Percentiles rank a stretch among this genome's conserved stretches.
Evolutionary conservation across 805 yeast species (phyloP).

Genomic region (Saturnispora galanensis): DNA sequence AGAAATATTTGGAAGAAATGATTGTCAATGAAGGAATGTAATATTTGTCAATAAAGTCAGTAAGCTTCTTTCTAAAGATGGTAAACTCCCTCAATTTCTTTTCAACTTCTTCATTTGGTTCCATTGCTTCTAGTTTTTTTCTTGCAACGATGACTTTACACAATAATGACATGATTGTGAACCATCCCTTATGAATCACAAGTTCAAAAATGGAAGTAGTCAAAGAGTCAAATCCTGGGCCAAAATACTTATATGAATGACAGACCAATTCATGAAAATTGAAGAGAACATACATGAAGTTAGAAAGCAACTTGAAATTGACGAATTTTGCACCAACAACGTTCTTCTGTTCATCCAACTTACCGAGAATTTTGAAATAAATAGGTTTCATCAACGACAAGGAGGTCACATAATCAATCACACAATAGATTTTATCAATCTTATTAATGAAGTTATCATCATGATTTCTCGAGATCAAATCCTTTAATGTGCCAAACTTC

Average conservation of each 20-base stretch:
- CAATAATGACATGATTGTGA: constrained; percentile 13
- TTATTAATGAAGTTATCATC: constrained; percentile 15
- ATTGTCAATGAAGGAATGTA: constrained; percentile 33
- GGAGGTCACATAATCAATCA: constrained; percentile 19
- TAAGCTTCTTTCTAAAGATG: not conserved
- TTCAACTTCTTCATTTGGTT: not conserved
- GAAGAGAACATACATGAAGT: constrained; percentile 27
- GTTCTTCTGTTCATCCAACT: constrained; percentile 26
- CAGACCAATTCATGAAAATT: constrained; percentile 29
- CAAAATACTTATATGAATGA: constrained; percentile 21
- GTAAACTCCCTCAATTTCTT: not conserved
- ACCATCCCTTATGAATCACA: constrained; percentile 30
- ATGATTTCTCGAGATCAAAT: constrained; percentile 19
- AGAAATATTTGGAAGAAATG: constrained; percentile 48
- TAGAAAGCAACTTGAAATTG: constrained; percentile 26
- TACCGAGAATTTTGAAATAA: constrained; percentile 32
- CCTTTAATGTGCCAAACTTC: constrained; percentile 25
- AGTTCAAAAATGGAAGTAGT: constrained; percentile 29
- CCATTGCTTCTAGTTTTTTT: constrained; percentile 8
- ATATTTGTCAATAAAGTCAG: constrained; percentile 17
- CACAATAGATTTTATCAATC: constrained; percentile 18
- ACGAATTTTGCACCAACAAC: constrained; percentile 29
- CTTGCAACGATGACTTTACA: constrained; percentile 25
- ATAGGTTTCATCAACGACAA: constrained; percentile 30
- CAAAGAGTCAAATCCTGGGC: constrained; percentile 30